Conservation (phyloP, 139 green algal species). For the Asterochloris erici region DNA sequence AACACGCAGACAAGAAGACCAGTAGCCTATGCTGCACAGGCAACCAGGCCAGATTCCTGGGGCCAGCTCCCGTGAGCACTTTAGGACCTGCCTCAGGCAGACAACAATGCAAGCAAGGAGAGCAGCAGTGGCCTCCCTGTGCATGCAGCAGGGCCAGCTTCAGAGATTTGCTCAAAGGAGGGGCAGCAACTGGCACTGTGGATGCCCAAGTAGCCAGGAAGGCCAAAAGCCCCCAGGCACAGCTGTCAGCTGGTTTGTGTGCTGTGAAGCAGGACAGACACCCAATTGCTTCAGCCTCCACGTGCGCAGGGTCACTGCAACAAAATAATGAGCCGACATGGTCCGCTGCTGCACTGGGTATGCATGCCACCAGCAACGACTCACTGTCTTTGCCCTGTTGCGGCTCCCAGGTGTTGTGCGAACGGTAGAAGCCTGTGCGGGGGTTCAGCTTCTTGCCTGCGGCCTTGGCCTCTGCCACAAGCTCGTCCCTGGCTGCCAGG, state of each 20-base stretch:
- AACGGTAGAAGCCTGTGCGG: constrained; percentile 30
- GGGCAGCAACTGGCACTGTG: too few species aligned
- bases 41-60: neutral
- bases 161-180: too few species aligned
- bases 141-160: too few species aligned
- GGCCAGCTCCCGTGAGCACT: neutral
- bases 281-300: neutral
- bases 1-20: neutral
- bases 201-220: too few species aligned
- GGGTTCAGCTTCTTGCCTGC: neutral
- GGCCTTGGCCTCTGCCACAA: constrained; percentile 8
- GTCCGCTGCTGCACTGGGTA: neutral
- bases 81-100: neutral
- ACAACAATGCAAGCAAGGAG: neutral
- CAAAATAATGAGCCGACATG: neutral
- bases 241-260: constrained; percentile 2
- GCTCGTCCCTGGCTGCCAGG: constrained; percentile 15
- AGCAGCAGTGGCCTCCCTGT: too few species aligned
- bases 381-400: constrained; percentile 12
- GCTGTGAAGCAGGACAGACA: neutral
- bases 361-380: constrained; percentile 1
- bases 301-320: neutral
- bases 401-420: neutral
- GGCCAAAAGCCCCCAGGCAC: too few species aligned
- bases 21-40: neutral